These are phyloP conservation scores for Beta vulgaris DNA, from an alignment of 148 eudicot genomes.

Conservation along the genomic window DNA sequence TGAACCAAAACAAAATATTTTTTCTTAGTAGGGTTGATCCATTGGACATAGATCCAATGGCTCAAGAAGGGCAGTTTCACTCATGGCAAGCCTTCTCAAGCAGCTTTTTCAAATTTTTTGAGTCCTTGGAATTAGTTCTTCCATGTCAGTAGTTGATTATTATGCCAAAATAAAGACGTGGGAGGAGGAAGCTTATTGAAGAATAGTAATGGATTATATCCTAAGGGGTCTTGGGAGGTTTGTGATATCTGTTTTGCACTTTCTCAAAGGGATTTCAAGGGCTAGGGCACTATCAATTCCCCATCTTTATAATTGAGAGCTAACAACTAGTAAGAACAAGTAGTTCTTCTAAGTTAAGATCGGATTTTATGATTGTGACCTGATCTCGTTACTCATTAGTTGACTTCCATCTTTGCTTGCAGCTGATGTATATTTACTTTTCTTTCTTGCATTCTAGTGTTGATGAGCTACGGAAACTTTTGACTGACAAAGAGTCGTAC, in stretches of 20 bases:
- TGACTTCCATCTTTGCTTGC: background rate
- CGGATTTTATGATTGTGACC: background rate
- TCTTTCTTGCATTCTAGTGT: constrained; percentile 17
- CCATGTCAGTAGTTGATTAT: background rate
- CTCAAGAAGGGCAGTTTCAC: too few relatives aligned
- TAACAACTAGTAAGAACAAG: background rate
- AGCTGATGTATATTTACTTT: background rate
- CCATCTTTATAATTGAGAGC: background rate
- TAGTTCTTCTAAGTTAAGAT: too few relatives aligned
- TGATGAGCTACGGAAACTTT: constrained; percentile 35
- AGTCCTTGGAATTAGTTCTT: constrained; percentile 10
- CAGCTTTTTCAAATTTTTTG: too few relatives aligned
- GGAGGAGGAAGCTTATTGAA: background rate
- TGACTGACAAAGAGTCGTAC: constrained; percentile 37
- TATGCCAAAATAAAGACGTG: background rate
- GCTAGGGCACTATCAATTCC: too few relatives aligned
- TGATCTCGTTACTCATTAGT: background rate
- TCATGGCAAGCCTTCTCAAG: too few relatives aligned
- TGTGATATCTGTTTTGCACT: too few relatives aligned
- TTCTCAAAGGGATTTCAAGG: too few relatives aligned
- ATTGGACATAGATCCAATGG: too few relatives aligned
- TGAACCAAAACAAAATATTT: constrained; percentile 12
- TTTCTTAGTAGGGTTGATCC: constrained; percentile 10
- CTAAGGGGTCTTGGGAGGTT: background rate
- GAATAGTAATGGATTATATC: background rate